phyloP scores from a whole-genome alignment of 2,329 filamentous ascomycete species.

The Dothiorella sarmentorum region DNA sequence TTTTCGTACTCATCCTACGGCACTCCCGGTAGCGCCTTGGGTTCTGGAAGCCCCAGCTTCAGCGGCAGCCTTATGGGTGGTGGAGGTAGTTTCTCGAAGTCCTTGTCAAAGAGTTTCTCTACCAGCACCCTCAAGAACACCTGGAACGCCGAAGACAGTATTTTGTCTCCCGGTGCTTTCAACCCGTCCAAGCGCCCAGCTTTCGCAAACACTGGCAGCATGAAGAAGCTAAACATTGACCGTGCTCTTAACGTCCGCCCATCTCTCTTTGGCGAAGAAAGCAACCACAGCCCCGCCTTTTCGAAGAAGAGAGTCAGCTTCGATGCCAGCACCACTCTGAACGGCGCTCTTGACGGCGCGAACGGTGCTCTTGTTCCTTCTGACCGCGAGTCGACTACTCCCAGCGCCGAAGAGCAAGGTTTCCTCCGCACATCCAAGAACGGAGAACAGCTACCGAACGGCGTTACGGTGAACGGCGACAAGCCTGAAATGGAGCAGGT shows the following conservation, averaged over 20 bases:
- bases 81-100: slow-evolving; percentile 62
- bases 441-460: slow-evolving; percentile 32
- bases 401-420: slow-evolving; percentile 57
- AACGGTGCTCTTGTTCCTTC: slow-evolving; percentile 51
- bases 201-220: slow-evolving; percentile 46
- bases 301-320: slow-evolving; percentile 86
- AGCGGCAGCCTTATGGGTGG: slow-evolving; percentile 34
- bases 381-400: slow-evolving; percentile 51
- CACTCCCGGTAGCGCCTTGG: slow-evolving; percentile 68
- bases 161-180: slow-evolving; percentile 81
- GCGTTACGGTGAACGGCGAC: slow-evolving; percentile 31
- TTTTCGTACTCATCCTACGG: slow-evolving; percentile 93
- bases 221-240: slow-evolving; percentile 93
- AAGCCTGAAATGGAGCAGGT: slow-evolving; percentile 66
- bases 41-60: slow-evolving; percentile 72
- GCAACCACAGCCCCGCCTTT: slow-evolving; percentile 47
- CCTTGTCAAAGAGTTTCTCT: slow-evolving; percentile 82
- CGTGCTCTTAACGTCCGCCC: slow-evolving; percentile 68
- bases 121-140: slow-evolving; percentile 80
- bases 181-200: slow-evolving; percentile 54
- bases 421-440: slow-evolving; percentile 53
- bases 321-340: slow-evolving; percentile 49
- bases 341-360: slow-evolving; percentile 42
- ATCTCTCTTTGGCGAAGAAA: slow-evolving; percentile 53
- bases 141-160: slow-evolving; percentile 79